Conservation (phyloP, 2,329 filamentous ascomycete species). For the Alternaria conjuncta region DNA sequence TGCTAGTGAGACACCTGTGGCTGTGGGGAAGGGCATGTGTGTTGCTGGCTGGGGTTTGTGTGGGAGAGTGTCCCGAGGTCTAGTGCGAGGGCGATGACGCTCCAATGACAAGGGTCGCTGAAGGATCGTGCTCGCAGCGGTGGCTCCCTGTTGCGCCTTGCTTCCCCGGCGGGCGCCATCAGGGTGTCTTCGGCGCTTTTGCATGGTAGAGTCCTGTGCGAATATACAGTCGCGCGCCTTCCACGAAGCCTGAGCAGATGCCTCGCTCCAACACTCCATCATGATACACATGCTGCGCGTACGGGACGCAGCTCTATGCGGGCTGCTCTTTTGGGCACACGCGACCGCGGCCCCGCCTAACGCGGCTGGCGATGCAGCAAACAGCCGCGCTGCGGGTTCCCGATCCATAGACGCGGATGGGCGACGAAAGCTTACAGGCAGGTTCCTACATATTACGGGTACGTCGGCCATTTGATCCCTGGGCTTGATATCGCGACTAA, state of each 20-base stretch:
- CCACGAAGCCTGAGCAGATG: neutral
- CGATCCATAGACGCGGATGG: slow-evolving; percentile 15
- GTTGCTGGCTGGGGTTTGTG: neutral
- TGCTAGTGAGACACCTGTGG: neutral
- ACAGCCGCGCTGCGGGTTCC: slow-evolving; percentile 10
- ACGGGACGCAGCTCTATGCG: slow-evolving; percentile 33
- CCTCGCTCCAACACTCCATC: neutral
- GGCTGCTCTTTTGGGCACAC: slow-evolving; percentile 34
- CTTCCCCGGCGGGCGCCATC: slow-evolving; percentile 20
- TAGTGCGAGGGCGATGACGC: slow-evolving; percentile 21
- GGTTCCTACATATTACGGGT: slow-evolving; percentile 91
- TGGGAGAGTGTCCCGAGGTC: slow-evolving; percentile 1
- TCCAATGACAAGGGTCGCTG: slow-evolving; percentile 29
- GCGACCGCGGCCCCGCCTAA: slow-evolving; percentile 38
- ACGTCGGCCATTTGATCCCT: slow-evolving; percentile 20
- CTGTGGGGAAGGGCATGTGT: slow-evolving; percentile 12
- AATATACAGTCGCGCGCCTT: slow-evolving; percentile 23
- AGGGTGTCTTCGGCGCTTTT: slow-evolving; percentile 24
- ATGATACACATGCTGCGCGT: slow-evolving; percentile 29
- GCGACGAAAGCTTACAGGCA: slow-evolving; percentile 58
- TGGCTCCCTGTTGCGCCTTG: slow-evolving; percentile 19
- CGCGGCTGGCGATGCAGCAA: slow-evolving; percentile 19
- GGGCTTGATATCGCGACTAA: neutral
- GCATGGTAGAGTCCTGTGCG: neutral
- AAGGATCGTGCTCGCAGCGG: slow-evolving; percentile 28